A percentile compares a stretch with the other conserved stretches of the same genome.
Conservation (phyloP, 2,329 filamentous ascomycete species). For the Clarireedia monteithiana region DNA sequence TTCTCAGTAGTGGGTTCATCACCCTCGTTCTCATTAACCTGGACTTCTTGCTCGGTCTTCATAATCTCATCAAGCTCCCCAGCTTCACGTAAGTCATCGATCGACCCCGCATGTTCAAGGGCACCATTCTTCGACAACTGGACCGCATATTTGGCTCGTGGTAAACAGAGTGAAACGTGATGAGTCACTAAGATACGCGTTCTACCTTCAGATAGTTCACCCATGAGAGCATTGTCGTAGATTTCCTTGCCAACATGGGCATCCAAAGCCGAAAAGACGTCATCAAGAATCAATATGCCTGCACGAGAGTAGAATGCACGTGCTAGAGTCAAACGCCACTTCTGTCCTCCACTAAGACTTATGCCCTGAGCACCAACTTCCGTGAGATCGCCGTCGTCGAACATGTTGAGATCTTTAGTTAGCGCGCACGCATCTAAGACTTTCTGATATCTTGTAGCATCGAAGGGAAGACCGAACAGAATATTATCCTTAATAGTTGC, state of each 20-base stretch:
- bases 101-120: slow-evolving; percentile 49
- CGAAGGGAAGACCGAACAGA: slow-evolving; percentile 62
- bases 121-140: slow-evolving; percentile 61
- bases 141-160: slow-evolving; percentile 64
- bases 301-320: slow-evolving; percentile 71
- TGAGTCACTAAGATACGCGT: slow-evolving; percentile 75
- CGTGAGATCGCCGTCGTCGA: slow-evolving; percentile 67
- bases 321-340: slow-evolving; percentile 72
- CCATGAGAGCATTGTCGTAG: slow-evolving; percentile 65
- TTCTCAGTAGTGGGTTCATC: slow-evolving; percentile 36
- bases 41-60: slow-evolving; percentile 40
- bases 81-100: slow-evolving; percentile 50
- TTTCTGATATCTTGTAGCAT: slow-evolving; percentile 57
- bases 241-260: slow-evolving; percentile 72
- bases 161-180: slow-evolving; percentile 62
- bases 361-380: slow-evolving; percentile 78
- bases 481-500: slow-evolving; percentile 71
- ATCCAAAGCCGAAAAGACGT: slow-evolving; percentile 73
- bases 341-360: slow-evolving; percentile 74
- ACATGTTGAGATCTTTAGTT: slow-evolving; percentile 64
- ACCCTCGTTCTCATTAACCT: slow-evolving; percentile 41
- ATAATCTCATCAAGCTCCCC: slow-evolving; percentile 50
- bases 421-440: slow-evolving; percentile 66
- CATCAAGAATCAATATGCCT: slow-evolving; percentile 67
- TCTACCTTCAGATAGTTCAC: slow-evolving; percentile 57